Percentiles rank a stretch among this genome's conserved stretches.
Conservation (phyloP, 805 yeast species). For the Saccharomycopsis capsularis region DNA sequence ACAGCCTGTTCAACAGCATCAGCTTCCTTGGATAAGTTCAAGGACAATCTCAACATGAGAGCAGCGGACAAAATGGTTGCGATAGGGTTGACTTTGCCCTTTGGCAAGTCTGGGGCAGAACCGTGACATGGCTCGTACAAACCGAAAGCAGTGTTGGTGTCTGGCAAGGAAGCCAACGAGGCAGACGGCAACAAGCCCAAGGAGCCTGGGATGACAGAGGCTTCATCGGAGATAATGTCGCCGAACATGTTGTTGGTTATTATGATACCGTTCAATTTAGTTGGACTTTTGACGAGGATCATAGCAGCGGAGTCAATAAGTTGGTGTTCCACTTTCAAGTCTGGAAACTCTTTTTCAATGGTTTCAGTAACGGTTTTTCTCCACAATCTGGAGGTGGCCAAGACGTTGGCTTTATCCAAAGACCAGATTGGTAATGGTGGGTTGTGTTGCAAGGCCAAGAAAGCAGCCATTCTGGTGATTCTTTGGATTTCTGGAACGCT, state of each 20-base stretch:
- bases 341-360: conserved; percentile 84
- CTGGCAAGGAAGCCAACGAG: conserved; percentile 94
- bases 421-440: conserved; percentile 97
- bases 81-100: conserved; percentile 86
- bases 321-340: conserved; percentile 81
- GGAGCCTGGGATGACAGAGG: conserved; percentile 96
- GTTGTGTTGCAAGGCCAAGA: conserved; percentile 82
- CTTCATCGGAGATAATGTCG: conserved; percentile 96
- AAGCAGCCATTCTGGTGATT: conserved; percentile 97
- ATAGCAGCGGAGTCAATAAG: conserved; percentile 98
- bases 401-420: conserved; percentile 93
- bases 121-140: conserved; percentile 98
- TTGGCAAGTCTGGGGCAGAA: conserved; percentile 89
- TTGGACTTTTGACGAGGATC: conserved; percentile 90
- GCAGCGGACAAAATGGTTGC: conserved; percentile 96
- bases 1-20: conserved; percentile 86
- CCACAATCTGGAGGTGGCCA: conserved; percentile 96
- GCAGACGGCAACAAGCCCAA: conserved; percentile 94
- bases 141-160: conserved; percentile 89
- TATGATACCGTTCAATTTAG: conserved; percentile 84
- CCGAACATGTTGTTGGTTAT: conserved; percentile 97
- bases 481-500: conserved; percentile 89
- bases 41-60: conserved; percentile 91
- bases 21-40: conserved; percentile 79
- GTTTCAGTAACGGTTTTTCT: conserved; percentile 82